phyloP scores from a whole-genome alignment of 768 basidiomycete species.

The Kwoniella europaea region DNA sequence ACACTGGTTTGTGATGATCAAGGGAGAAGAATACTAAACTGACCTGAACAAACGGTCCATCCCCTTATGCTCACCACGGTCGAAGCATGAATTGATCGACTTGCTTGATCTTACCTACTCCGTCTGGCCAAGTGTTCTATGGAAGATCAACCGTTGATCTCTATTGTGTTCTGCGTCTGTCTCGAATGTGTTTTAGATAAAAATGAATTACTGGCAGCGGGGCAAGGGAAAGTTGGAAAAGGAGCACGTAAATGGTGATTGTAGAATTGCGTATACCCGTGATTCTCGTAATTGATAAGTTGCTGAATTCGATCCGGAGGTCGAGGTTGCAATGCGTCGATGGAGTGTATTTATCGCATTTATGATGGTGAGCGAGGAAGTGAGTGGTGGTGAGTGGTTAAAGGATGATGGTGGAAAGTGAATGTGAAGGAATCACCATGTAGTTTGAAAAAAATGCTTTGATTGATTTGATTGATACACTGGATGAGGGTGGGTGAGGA shows the following conservation, averaged over 20 bases:
- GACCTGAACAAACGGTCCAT: conserved; percentile 36
- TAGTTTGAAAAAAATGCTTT: too few relatives aligned
- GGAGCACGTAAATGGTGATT: not conserved
- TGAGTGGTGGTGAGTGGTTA: not conserved
- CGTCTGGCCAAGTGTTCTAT: not conserved
- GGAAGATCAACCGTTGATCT: not conserved
- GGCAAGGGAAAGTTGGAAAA: not conserved
- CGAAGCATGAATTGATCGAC: not conserved
- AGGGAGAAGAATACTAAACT: conserved; percentile 6
- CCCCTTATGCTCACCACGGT: conserved; percentile 2
- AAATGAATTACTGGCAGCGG: not conserved
- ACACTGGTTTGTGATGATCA: too few relatives aligned
- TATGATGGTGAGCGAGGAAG: not conserved
- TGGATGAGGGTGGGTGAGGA: too few relatives aligned
- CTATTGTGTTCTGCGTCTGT: not conserved
- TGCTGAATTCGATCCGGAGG: too few relatives aligned
- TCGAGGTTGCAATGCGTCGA: not conserved
- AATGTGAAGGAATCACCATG: not conserved
- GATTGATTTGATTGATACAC: too few relatives aligned
- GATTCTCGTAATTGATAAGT: not conserved
- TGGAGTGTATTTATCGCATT: not conserved
- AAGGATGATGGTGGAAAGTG: not conserved
- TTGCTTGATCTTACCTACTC: not conserved
- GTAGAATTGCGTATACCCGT: not conserved
- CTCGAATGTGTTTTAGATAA: not conserved